Base-by-base conservation (phyloP, 257 asterid genomes). In the Cynanchum wilfordii region DNA sequence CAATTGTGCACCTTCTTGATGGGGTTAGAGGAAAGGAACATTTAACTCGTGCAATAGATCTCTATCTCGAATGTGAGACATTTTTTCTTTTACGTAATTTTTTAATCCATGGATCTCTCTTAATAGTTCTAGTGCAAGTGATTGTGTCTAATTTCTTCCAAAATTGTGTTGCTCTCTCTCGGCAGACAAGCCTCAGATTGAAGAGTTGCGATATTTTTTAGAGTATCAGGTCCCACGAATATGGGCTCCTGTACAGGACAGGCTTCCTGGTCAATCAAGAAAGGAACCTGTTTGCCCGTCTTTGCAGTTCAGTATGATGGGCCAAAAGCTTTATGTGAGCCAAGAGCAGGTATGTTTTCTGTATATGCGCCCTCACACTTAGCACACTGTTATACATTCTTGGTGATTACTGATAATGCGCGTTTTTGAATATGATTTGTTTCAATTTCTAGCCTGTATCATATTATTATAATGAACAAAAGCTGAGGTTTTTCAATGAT, bases 231-330 rank as follows among this genome's bases (percentile, higher is more conserved):
- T 88, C 81, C 88, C 95, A 70, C 87, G 86, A 77, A 42, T 86
- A 74, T 91, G 97, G 97, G 96, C 90, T 73, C 97, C 97, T 22
- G 60, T 82, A 47, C 93, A 79, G 69, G 90, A 84, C 75, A 81
- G 85, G 79, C 82, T 89, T 78, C 87, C 88, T n/a, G 92, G 93
- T 69, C 92, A 85, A 74, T 84, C 85, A 68, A 77, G 97, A 88
- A 91, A 89, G 77, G 97, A 87, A 79, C 97, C 95, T 51, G 93
- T 91, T 78, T 89, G 95, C 77, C 95, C 88, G 7, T 84, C 95
- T 6, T 78, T 91, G 76, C 95, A 88, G 78, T 89, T 91, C 79
- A 91, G 95, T 83, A 86, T 91, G 93, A 91, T 91, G 97, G 97
- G 96, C 15, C 95, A 88, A 76, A 91, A 89, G 79, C 90, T 91